These are phyloP conservation scores for Phytophthora sp. DNA, from an alignment of 352 stramenopile species.

Conservation along the genomic window DNA sequence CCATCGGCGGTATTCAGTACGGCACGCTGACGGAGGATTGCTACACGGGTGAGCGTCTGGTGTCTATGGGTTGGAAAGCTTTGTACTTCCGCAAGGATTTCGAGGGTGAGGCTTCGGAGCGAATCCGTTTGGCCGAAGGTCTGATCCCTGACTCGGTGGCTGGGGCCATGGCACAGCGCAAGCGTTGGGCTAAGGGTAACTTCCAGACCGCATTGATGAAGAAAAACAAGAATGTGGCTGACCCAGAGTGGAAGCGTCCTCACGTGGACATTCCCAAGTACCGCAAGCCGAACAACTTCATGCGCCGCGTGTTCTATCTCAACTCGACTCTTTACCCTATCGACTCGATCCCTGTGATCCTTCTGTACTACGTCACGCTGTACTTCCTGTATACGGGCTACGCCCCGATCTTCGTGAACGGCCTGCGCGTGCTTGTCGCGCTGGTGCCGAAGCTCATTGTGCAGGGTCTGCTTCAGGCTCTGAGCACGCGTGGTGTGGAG, in stretches of 20 bases:
- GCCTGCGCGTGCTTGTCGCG: slow-evolving; percentile 66
- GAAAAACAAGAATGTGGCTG: slow-evolving; percentile 78
- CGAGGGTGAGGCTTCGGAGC: slow-evolving; percentile 75
- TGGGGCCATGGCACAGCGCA: slow-evolving; percentile 75
- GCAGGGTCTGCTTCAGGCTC: slow-evolving; percentile 69
- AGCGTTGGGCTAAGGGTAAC: slow-evolving; percentile 86
- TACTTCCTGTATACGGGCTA: slow-evolving; percentile 90
- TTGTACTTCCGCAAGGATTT: slow-evolving; percentile 91
- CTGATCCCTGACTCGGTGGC: slow-evolving; percentile 83
- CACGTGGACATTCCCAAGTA: slow-evolving; percentile 78
- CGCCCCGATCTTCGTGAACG: slow-evolving; percentile 81
- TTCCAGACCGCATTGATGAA: slow-evolving; percentile 88
- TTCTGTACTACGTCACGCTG: slow-evolving; percentile 87
- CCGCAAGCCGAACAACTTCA: slow-evolving; percentile 82
- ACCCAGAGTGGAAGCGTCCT: slow-evolving; percentile 82
- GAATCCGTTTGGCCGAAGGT: slow-evolving; percentile 80
- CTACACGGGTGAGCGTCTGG: slow-evolving; percentile 80
- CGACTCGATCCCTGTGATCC: slow-evolving; percentile 73
- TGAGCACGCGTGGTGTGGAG: slow-evolving; percentile 79
- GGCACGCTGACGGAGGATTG: slow-evolving; percentile 85
- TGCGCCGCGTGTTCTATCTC: slow-evolving; percentile 86
- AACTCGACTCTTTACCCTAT: slow-evolving; percentile 86
- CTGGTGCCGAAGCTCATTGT: slow-evolving; percentile 82
- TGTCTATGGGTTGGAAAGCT: slow-evolving; percentile 85
- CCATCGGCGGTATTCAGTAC: slow-evolving; percentile 87